Percentiles rank a stretch among this genome's conserved stretches.
Conservation (phyloP, 805 yeast species). For the Saturnispora hagleri region DNA sequence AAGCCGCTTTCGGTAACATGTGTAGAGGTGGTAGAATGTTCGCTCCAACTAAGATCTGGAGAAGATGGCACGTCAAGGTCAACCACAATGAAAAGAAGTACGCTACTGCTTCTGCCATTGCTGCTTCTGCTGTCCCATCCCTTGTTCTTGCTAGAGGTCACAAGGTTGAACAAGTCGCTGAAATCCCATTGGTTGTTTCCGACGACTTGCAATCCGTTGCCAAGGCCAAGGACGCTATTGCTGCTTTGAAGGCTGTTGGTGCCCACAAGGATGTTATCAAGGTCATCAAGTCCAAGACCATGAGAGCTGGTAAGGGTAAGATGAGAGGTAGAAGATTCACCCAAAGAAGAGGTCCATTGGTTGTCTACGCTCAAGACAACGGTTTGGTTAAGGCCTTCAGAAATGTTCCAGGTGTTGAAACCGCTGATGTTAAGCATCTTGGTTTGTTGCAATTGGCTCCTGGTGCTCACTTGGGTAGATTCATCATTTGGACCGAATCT, state of each 20-base stretch:
- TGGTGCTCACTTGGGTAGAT: slow-evolving; percentile 99
- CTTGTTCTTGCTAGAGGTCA: slow-evolving; percentile 99
- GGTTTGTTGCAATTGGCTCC: slow-evolving; percentile 98
- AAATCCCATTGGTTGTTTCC: slow-evolving; percentile 96
- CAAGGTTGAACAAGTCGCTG: slow-evolving; percentile 97
- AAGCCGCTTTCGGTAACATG: slow-evolving; percentile 99
- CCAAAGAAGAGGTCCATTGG: slow-evolving; percentile 99
- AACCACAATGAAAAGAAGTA: slow-evolving; percentile 99
- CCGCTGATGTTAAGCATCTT: slow-evolving; percentile 83
- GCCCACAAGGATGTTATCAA: slow-evolving; percentile 97
- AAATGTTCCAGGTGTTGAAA: slow-evolving; percentile 99
- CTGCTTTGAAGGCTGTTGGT: slow-evolving; percentile 95
- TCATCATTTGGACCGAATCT: slow-evolving; percentile 98
- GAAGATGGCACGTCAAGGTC: slow-evolving; percentile 99
- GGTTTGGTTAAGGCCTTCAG: slow-evolving; percentile 98
- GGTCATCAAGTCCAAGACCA: slow-evolving; percentile 96
- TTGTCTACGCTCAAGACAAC: slow-evolving; percentile 95
- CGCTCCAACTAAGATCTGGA: slow-evolving; percentile 99
- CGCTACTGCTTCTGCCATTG: slow-evolving; percentile 99
- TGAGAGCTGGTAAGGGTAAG: slow-evolving; percentile 99
- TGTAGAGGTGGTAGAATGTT: slow-evolving; percentile 99
- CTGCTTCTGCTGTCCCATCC: slow-evolving; percentile 97
- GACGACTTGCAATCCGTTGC: slow-evolving; percentile 83
- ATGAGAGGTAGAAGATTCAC: slow-evolving; percentile 99
- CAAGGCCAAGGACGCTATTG: slow-evolving; percentile 98